Evolutionary conservation across 2,329 filamentous ascomycete genomes (phyloP).

Genomic region (Neurospora sp.): DNA sequence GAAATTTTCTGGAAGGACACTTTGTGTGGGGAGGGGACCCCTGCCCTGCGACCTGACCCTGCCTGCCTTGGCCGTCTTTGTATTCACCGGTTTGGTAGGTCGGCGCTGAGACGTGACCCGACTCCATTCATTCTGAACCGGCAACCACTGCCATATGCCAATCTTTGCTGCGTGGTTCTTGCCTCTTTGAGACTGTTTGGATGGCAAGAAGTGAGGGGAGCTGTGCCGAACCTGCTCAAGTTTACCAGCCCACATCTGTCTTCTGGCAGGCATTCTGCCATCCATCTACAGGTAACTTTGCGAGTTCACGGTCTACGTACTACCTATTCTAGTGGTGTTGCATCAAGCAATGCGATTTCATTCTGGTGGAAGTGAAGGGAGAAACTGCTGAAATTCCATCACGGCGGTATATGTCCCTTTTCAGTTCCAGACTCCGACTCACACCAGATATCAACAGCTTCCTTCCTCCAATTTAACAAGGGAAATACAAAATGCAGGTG

Average conservation of each 20-base stretch:
- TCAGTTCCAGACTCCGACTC: neutral
- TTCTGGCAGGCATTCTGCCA: neutral
- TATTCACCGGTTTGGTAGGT: neutral
- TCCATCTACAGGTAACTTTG: neutral
- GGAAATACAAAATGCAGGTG: constrained; percentile 5
- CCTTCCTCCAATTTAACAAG: neutral
- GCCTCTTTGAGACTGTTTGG: neutral
- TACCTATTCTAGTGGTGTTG: neutral
- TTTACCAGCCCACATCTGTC: neutral
- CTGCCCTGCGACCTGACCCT: constrained; percentile 3
- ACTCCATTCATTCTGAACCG: neutral
- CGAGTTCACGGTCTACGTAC: neutral
- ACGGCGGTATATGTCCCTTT: neutral
- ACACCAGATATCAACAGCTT: neutral
- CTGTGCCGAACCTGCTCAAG: neutral
- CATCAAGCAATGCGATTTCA: neutral
- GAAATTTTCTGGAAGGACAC: constrained; percentile 18
- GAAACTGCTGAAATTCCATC: neutral
- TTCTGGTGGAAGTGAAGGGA: neutral
- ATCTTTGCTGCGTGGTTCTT: neutral
- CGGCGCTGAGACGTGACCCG: neutral
- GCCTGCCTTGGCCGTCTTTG: neutral
- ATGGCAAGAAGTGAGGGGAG: neutral
- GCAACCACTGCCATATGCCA: neutral
- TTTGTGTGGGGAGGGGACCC: constrained; percentile 16